phyloP scores from a whole-genome alignment of 345 rosid genomes.

The Hypericum perforatum region DNA sequence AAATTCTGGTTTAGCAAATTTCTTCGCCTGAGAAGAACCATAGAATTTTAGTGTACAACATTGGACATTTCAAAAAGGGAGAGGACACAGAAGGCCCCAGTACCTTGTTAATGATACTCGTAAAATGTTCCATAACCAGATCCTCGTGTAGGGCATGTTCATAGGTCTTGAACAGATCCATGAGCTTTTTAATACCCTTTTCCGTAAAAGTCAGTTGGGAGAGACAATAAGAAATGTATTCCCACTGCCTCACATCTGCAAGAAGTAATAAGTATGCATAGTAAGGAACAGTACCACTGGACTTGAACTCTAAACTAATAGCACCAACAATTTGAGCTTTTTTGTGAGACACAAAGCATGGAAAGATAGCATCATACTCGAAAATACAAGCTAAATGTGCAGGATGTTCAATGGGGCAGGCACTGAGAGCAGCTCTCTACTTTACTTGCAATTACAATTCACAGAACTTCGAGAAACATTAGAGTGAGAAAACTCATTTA shows the following conservation, averaged over 20 bases:
- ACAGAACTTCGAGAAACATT: too few species aligned
- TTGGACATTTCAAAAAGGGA: constrained; percentile 5
- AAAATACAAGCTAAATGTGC: too few species aligned
- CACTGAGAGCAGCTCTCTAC: too few species aligned
- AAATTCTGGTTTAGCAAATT: constrained; percentile 91
- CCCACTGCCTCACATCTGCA: constrained; percentile 89
- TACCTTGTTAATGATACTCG: constrained; percentile 86
- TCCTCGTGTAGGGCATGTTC: constrained; percentile 79
- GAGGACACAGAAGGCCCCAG: background rate
- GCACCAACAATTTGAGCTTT: too few species aligned
- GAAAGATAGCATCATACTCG: too few species aligned
- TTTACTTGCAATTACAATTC: too few species aligned
- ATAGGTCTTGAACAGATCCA: constrained; percentile 73
- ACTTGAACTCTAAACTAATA: too few species aligned
- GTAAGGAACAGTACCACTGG: too few species aligned
- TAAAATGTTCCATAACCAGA: constrained; percentile 73
- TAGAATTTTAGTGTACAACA: constrained; percentile 8
- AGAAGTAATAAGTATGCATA: constrained; percentile 10
- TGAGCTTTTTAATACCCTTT: constrained; percentile 83
- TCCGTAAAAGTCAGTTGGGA: constrained; percentile 88
- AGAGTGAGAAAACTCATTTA: too few species aligned
- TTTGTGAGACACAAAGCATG: too few species aligned
- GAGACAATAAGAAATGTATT: constrained; percentile 86
- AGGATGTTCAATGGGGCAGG: too few species aligned
- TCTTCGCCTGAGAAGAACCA: constrained; percentile 55